phyloP scores from a whole-genome alignment of 345 rosid species.

The Salix exigua region DNA sequence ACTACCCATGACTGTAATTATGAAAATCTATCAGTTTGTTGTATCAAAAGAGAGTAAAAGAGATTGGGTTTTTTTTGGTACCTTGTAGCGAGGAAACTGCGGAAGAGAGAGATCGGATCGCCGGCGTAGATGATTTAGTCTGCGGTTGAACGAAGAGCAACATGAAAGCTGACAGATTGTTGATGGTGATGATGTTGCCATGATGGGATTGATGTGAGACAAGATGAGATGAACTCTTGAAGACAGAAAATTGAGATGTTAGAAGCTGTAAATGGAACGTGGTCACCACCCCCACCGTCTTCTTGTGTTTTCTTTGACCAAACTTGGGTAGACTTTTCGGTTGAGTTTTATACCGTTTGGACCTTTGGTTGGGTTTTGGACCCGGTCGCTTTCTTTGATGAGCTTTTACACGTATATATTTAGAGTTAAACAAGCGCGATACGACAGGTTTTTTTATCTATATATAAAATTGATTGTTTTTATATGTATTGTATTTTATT shows the following conservation, averaged over 20 bases:
- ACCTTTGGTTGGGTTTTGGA: not conserved
- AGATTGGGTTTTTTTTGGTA: conserved; percentile 5
- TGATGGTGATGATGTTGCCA: conserved; percentile 27
- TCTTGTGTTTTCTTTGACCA: not conserved
- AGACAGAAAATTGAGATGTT: not conserved
- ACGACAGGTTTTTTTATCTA: too few species aligned
- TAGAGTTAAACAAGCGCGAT: too few species aligned
- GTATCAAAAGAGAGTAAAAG: not conserved
- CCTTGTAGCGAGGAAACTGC: conserved; percentile 40
- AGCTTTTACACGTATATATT: too few species aligned
- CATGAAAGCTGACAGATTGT: conserved; percentile 56
- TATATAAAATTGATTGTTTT: too few species aligned
- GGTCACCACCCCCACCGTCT: not conserved
- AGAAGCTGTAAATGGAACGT: not conserved
- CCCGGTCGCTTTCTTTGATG: too few species aligned
- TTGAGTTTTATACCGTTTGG: not conserved
- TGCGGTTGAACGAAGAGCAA: conserved; percentile 57
- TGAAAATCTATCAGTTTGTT: not conserved
- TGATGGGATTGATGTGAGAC: not conserved
- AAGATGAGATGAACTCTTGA: not conserved
- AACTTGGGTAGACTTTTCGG: not conserved
- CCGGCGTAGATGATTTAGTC: conserved; percentile 29
- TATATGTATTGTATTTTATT: too few species aligned
- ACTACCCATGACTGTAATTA: conserved; percentile 41
- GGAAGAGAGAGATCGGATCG: conserved; percentile 21